These are phyloP conservation scores for Penicillium psychrosexuale DNA, from an alignment of 2,329 filamentous ascomycete genomes.

Conservation along the genomic window DNA sequence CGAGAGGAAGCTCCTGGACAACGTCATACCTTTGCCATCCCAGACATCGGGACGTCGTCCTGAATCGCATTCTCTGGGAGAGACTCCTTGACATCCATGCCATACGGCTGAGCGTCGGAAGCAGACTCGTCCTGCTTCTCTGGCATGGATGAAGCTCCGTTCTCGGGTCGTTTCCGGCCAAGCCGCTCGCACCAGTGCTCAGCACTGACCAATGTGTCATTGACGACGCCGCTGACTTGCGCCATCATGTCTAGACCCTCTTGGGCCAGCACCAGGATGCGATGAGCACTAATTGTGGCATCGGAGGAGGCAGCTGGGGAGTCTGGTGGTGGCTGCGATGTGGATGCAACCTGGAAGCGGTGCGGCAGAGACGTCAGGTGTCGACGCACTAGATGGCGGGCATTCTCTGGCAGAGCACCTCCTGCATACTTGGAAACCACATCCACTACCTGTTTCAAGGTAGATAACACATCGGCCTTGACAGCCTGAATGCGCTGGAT, in stretches of 20 bases:
- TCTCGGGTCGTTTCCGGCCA: slow-evolving; percentile 50
- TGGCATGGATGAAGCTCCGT: slow-evolving; percentile 18
- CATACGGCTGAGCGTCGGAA: slow-evolving; percentile 18
- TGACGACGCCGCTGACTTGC: slow-evolving; percentile 82
- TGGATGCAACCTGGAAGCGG: slow-evolving; percentile 71
- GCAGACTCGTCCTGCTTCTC: slow-evolving; percentile 21
- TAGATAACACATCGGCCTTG: slow-evolving; percentile 70
- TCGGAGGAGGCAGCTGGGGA: slow-evolving; percentile 39
- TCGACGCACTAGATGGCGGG: slow-evolving; percentile 73
- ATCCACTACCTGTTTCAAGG: slow-evolving; percentile 75
- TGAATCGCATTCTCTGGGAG: slow-evolving; percentile 15
- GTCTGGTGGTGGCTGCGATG: slow-evolving; percentile 40
- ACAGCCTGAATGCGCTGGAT: slow-evolving; percentile 62
- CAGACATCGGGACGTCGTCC: slow-evolving; percentile 38
- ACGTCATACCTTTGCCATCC: slow-evolving; percentile 31
- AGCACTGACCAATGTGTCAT: slow-evolving; percentile 84
- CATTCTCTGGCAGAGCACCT: slow-evolving; percentile 87
- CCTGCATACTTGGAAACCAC: slow-evolving; percentile 87
- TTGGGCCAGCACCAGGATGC: slow-evolving; percentile 79
- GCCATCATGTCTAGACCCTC: slow-evolving; percentile 93
- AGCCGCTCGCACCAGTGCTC: slow-evolving; percentile 86
- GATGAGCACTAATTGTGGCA: slow-evolving; percentile 61
- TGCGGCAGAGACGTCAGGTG: slow-evolving; percentile 83
- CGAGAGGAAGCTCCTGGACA: neutral
- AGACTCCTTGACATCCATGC: slow-evolving; percentile 31